Conservation (phyloP, 192 early-diverging fungal genomes). For the Coemansia sp. region DNA sequence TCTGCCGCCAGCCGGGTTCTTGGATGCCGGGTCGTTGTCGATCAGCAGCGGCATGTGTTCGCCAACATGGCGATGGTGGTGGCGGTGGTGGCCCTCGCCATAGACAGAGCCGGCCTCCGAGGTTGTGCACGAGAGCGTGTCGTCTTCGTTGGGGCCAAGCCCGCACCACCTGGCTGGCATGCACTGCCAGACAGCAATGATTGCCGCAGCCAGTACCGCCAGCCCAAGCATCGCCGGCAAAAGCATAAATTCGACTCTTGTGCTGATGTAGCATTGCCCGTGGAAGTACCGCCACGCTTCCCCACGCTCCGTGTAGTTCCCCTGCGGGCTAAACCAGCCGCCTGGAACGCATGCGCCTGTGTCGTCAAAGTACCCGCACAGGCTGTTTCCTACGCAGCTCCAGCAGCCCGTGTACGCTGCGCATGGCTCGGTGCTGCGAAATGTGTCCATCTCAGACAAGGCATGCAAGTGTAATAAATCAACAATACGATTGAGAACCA, state of each 20-base stretch:
- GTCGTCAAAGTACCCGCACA: conserved; percentile 44
- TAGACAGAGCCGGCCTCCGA: conserved; percentile 1
- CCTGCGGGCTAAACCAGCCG: conserved; percentile 34
- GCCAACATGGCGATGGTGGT: conserved; percentile 7
- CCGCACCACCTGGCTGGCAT: conserved; percentile 15
- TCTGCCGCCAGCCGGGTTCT: background rate
- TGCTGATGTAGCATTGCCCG: conserved; percentile 42
- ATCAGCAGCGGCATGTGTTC: conserved; percentile 49
- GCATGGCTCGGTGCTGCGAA: conserved; percentile 7
- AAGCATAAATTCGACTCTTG: conserved; percentile 38
- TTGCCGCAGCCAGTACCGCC: conserved; percentile 23
- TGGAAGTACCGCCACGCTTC: conserved; percentile 47
- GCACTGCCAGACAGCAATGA: conserved; percentile 33
- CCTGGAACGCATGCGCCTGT: conserved; percentile 39
- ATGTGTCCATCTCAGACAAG: background rate
- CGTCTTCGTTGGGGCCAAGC: background rate
- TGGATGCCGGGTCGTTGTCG: conserved; percentile 43
- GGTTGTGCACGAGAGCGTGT: conserved; percentile 18
- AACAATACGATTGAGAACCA: background rate
- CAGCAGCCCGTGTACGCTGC: conserved; percentile 21
- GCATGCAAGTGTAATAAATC: background rate
- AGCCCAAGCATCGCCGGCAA: conserved; percentile 32
- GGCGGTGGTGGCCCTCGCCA: conserved; percentile 6
- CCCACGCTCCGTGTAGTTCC: conserved; percentile 28
- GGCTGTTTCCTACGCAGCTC: conserved; percentile 27